Percentiles rank a stretch among this genome's conserved stretches.
These are phyloP conservation scores for Dendryphion nanum DNA, from an alignment of 2,329 filamentous ascomycete genomes.

Conservation along the genomic window DNA sequence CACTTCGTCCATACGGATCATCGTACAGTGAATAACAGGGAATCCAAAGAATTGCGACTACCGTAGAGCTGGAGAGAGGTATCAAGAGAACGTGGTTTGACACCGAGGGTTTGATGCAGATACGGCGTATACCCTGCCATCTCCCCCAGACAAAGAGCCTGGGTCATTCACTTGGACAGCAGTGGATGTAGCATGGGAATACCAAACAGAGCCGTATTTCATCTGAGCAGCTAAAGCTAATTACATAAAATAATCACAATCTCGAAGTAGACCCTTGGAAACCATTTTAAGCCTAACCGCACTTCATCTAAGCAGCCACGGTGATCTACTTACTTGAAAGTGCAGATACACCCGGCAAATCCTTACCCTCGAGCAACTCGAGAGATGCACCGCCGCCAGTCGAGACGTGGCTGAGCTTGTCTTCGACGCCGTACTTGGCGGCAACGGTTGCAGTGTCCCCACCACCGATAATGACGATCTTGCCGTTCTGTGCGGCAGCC, in stretches of 20 bases:
- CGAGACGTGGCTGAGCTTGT: slow-evolving; percentile 96
- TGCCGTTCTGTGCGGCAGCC: slow-evolving; percentile 73
- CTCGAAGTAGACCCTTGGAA: slow-evolving; percentile 32
- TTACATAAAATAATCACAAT: slow-evolving; percentile 28
- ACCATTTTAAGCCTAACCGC: slow-evolving; percentile 30
- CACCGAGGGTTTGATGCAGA: no score
- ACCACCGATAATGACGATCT: slow-evolving; percentile 98
- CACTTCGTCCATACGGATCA: no score
- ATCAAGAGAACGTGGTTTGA: no score
- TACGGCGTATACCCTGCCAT: no score
- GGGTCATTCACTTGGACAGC: neutral
- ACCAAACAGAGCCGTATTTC: neutral
- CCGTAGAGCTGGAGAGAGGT: no score
- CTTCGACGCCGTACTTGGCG: slow-evolving; percentile 93
- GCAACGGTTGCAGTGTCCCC: slow-evolving; percentile 98
- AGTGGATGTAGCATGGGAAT: neutral
- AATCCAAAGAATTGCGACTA: no score
- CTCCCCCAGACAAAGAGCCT: no score
- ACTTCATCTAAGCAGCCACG: slow-evolving; percentile 12
- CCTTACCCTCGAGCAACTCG: slow-evolving; percentile 97
- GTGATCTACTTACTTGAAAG: slow-evolving; percentile 70
- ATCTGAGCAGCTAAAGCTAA: slow-evolving; percentile 22
- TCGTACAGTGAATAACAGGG: no score
- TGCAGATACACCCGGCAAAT: slow-evolving; percentile 86
- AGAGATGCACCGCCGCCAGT: slow-evolving; percentile 94